Base-by-base conservation (phyloP, 1,284 basidiomycete genomes). In the Tylopilus sp. region DNA sequence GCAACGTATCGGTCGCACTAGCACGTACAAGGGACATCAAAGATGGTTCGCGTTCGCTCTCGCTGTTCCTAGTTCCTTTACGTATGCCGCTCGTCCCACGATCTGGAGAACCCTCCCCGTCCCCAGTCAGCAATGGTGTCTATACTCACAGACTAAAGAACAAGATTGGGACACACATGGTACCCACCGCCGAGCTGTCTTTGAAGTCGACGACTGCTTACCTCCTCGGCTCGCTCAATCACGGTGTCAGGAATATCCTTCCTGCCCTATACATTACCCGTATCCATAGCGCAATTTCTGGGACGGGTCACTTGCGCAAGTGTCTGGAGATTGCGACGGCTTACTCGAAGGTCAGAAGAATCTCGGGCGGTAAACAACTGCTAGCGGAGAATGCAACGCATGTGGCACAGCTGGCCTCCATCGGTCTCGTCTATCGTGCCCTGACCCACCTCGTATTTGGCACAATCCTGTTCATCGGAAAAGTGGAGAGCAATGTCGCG, bases 101-200 rank as follows among this genome's bases (percentile, higher is more conserved):
- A 18, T 68, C 71, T 2, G 60, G 64, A 7, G 64, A 66, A 19
- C 72, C 74, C 4, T 55, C 55, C 1, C 75, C 79, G 1, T 69
- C 75, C 10, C 64, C 79, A 1, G 71, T 68, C 6, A 81, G 78
- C 60, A 91, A 92, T 67, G 81, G 82, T 18, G 81, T 92, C 52
- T 71, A 74, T 51, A 71, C 88, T 3, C 87, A 92, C 63, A 74
- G 88, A 3, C 73, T 91, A 39, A 89, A 92, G 71, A 77, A 87
- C 62, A 92, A 92, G 68, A 74, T 90, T 33, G 89, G 89, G 2
- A 91, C 89, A 0, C 80, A 85, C 53, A 73, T 78, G 26, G 69
- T 92, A 9, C 89, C 89, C 0, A 92, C 89, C 0, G 89, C 87
- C 1, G 89, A 92, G 65, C 75, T 91, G 41, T 79, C 79, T 29